Conservation (phyloP, 2,329 filamentous ascomycete genomes). For the Trichoderma sp. region DNA sequence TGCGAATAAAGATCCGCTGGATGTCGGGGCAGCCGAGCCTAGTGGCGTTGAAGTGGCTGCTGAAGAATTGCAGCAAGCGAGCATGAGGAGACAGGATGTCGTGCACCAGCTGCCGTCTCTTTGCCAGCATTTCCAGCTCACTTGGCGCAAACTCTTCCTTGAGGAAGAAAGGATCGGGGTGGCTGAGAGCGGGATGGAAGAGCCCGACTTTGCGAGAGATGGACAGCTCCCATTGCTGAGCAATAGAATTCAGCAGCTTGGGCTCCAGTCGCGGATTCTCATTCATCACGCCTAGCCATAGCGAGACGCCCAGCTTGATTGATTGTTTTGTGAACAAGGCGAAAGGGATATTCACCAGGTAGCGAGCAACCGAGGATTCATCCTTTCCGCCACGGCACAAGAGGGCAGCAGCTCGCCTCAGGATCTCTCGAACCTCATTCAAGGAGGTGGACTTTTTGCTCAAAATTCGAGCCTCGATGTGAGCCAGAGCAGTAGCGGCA, state of each 20-base stretch:
- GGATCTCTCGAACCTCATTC: conserved; percentile 74
- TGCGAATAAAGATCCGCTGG: conserved; percentile 77
- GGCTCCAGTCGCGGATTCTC: conserved; percentile 90
- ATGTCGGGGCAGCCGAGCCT: conserved; percentile 81
- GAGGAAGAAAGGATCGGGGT: conserved; percentile 84
- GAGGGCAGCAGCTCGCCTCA: conserved; percentile 82
- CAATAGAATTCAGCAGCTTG: conserved; percentile 81
- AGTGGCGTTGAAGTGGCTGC: conserved; percentile 92
- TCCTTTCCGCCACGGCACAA: conserved; percentile 77
- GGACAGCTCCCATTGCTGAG: conserved; percentile 86
- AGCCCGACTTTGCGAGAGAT: conserved; percentile 77
- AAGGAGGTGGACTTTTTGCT: conserved; percentile 70
- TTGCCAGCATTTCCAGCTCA: conserved; percentile 72
- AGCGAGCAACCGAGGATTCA: conserved; percentile 77
- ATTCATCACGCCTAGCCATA: conserved; percentile 97
- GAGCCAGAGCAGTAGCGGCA: conserved; percentile 66
- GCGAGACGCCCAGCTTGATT: conserved; percentile 89
- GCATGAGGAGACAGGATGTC: conserved; percentile 85
- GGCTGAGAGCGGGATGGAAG: conserved; percentile 72
- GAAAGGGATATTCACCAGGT: conserved; percentile 92
- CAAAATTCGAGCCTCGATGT: conserved; percentile 71
- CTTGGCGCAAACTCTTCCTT: conserved; percentile 93
- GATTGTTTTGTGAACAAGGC: conserved; percentile 90
- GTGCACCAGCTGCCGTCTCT: conserved; percentile 76
- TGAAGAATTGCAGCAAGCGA: conserved; percentile 82